Evolutionary conservation across 2,329 filamentous ascomycete genomes (phyloP).

Genomic region (Hymenoscyphus salicellus): DNA sequence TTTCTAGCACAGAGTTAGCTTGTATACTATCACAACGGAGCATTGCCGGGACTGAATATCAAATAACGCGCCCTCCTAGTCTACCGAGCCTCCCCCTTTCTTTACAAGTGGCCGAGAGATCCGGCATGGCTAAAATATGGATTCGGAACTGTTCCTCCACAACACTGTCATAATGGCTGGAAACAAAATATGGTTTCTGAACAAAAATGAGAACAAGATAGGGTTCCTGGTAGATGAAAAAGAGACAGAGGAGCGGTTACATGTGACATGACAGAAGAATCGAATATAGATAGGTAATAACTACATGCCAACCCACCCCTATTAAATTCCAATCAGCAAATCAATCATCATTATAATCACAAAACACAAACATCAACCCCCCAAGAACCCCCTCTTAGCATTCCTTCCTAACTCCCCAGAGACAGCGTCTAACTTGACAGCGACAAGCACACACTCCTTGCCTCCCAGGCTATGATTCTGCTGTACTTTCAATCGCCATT

Average conservation of each 20-base stretch:
- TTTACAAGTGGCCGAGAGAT: too few species aligned
- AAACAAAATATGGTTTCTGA: too few species aligned
- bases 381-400: slow-evolving; percentile 54
- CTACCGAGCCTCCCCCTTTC: too few species aligned
- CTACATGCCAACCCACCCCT: neutral
- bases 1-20: too few species aligned
- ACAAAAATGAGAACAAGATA: too few species aligned
- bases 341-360: neutral
- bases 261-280: neutral
- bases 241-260: neutral
- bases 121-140: too few species aligned
- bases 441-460: slow-evolving; percentile 69
- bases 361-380: neutral
- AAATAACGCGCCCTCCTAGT: too few species aligned
- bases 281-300: neutral
- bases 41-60: too few species aligned
- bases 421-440: slow-evolving; percentile 72
- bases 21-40: too few species aligned
- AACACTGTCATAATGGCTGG: too few species aligned
- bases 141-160: too few species aligned
- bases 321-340: neutral
- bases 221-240: neutral
- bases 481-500: slow-evolving; percentile 70
- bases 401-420: slow-evolving; percentile 67
- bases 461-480: slow-evolving; percentile 46